Conservation (phyloP, 306 rosid species). For the Cicer arietinum region DNA sequence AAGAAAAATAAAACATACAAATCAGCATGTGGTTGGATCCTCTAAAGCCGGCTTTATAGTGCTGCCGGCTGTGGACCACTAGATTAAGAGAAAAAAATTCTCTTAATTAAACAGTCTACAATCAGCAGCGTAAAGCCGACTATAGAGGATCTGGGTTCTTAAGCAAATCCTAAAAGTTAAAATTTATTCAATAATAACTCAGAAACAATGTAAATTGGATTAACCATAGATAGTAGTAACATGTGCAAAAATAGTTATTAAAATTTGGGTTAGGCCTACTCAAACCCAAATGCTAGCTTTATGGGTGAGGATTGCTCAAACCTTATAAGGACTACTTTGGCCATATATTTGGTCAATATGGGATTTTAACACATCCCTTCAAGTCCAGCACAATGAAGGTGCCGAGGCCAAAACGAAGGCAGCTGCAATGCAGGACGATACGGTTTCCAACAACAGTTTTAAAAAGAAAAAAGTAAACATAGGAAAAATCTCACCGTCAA, state of each 20-base stretch:
- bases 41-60: too few relatives aligned
- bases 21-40: not conserved
- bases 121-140: too few relatives aligned
- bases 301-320: not conserved
- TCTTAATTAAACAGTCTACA: too few relatives aligned
- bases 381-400: not conserved
- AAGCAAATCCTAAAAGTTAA: conserved; percentile 19
- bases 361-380: not conserved
- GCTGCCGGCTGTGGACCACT: too few relatives aligned
- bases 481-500: conserved; percentile 62
- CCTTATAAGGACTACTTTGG: not conserved
- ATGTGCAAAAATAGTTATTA: not conserved
- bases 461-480: conserved; percentile 15
- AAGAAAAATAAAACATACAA: conserved; percentile 5
- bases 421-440: not conserved
- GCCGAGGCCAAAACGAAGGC: not conserved
- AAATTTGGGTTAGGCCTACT: not conserved
- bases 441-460: conserved; percentile 8
- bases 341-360: not conserved
- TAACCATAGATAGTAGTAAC: conserved; percentile 18
- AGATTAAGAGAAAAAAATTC: too few relatives aligned
- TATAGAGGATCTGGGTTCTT: too few relatives aligned
- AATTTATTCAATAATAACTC: conserved; percentile 5
- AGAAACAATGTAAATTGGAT: conserved; percentile 2
- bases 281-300: not conserved